Base-by-base conservation (phyloP, 2,329 filamentous ascomycete genomes). In the Epichloe scottii region DNA sequence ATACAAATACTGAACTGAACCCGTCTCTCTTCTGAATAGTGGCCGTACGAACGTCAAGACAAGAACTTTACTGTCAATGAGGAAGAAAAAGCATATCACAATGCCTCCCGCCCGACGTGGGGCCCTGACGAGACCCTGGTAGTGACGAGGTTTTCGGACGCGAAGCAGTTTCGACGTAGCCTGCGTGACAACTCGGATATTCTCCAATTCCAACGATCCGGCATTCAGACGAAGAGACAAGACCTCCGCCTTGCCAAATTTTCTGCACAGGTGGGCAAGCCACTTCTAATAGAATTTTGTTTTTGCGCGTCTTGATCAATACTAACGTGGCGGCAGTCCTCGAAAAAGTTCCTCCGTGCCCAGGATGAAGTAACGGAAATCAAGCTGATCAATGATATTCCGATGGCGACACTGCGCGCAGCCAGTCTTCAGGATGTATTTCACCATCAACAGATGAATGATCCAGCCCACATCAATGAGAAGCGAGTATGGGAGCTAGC, bases 401-500 rank as follows among this genome's bases (percentile, higher is more conserved):
- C 89, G 6, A 72, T 71, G 42, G 81, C 81, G 2, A 68, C 65
- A 8, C 64, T 83, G 1, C 67, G 67, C 54, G 56, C 62, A 2
- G 52, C 57, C 1, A 66, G 58, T 8, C 59, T 73, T 11, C 65
- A 62, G 57, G 61, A 67, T 39, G 54, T 71, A 17, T 74, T 69
- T 55, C 72, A 68, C 53, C 66, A 66, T 40, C 68, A 68, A 44
- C 68, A 68, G 39, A 61, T 65, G 57, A 68, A 63, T 19, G 66
- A 71, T 56, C 68, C 71, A 15, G 73, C 72, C 21, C 72, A 67
- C 50, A 66, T 71, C 19, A 79, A 88, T 52, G 88, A 94, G 66
- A 80, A 82, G 60, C 74, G 81, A 14, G 81, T 93, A 1, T 98
- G 94, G 93, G 79, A 88, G 54, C 74, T 98, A 37, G 84, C 88